Evolutionary conservation across 768 basidiomycete genomes (phyloP).

Genomic region (Mycena crocata): DNA sequence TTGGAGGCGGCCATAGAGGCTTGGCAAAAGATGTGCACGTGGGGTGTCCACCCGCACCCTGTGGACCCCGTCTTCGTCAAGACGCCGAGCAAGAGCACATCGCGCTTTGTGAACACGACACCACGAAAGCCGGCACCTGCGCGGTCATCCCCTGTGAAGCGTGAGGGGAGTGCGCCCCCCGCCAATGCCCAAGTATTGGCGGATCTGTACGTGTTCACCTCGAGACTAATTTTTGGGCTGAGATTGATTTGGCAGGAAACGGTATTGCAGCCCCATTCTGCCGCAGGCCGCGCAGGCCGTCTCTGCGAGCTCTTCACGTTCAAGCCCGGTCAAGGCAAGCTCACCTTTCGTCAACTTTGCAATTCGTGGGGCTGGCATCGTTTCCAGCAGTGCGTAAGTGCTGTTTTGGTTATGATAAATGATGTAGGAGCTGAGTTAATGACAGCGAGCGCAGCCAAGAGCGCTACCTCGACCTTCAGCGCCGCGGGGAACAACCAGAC

Average conservation of each 20-base stretch:
- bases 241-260: background rate
- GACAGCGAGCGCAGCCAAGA: background rate
- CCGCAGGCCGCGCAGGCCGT: background rate
- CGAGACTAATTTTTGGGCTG: background rate
- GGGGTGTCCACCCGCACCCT: slow-evolving; percentile 12
- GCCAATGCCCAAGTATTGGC: background rate
- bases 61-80: too few relatives aligned
- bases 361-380: background rate
- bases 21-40: slow-evolving; percentile 5
- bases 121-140: background rate
- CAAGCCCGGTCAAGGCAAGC: background rate
- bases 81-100: too few relatives aligned
- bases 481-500: slow-evolving; percentile 1
- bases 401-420: background rate
- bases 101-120: background rate
- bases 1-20: background rate
- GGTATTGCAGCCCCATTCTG: background rate
- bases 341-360: background rate
- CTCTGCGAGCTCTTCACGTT: background rate
- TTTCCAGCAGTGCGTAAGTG: slow-evolving; percentile 15
- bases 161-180: background rate
- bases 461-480: slow-evolving; percentile 8
- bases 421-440: background rate
- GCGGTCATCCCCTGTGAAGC: background rate
- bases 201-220: background rate